Evolutionary conservation across 306 rosid genomes (phyloP).

Genomic region (Glycine latifolia): DNA sequence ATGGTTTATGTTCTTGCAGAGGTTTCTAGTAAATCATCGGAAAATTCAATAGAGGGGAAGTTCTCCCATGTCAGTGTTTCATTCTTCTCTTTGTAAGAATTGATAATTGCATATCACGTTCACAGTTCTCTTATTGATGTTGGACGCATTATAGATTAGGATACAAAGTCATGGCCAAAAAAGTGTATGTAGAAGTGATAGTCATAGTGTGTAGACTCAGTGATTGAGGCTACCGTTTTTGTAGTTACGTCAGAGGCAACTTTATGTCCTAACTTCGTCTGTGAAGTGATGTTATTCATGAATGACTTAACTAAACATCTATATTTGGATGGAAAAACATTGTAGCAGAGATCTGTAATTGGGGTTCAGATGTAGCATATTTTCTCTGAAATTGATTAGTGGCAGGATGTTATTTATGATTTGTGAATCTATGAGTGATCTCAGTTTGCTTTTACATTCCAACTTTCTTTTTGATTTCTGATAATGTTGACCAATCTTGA

Average conservation of each 20-base stretch:
- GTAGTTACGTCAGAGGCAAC: neutral
- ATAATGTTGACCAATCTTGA: constrained; percentile 24
- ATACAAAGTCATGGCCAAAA: constrained; percentile 17
- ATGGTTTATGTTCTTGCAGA: constrained; percentile 51
- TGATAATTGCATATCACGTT: neutral
- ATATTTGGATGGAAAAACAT: neutral
- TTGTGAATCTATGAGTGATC: neutral
- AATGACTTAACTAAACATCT: neutral
- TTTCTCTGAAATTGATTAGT: neutral
- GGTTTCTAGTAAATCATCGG: constrained; percentile 49
- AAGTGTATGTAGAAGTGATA: neutral
- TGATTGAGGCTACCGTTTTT: constrained; percentile 14
- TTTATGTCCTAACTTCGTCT: neutral
- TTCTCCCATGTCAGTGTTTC: neutral
- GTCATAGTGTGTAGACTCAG: constrained; percentile 8
- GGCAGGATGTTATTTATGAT: neutral
- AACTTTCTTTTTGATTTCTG: constrained; percentile 4
- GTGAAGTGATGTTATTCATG: neutral
- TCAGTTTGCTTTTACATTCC: constrained; percentile 34
- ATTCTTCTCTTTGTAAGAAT: neutral
- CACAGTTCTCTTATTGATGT: constrained; percentile 5
- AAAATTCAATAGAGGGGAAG: neutral
- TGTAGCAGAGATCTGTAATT: constrained; percentile 1
- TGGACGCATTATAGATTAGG: neutral
- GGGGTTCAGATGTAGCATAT: neutral